Conservation (phyloP, 805 yeast species). For the Schwanniomyces pseudopolymorphus region DNA sequence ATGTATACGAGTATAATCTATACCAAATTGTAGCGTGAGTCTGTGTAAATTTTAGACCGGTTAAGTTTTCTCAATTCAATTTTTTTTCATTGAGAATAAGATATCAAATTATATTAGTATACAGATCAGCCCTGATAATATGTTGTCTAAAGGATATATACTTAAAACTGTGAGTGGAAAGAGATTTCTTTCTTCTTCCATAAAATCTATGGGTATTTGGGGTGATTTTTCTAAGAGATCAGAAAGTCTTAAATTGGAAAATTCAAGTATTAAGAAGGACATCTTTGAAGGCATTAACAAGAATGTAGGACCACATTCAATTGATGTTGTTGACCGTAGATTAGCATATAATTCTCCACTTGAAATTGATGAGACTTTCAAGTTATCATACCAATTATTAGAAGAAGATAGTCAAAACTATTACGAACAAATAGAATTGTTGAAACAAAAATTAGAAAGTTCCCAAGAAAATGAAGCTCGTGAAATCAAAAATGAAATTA, state of each 20-base stretch:
- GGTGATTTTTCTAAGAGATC: conserved; percentile 30
- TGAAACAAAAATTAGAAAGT: conserved; percentile 27
- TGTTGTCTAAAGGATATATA: conserved; percentile 1
- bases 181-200: conserved; percentile 4
- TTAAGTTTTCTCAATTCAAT: neutral
- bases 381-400: conserved; percentile 61
- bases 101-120: neutral
- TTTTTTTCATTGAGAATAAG: neutral
- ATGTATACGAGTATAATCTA: neutral
- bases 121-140: neutral
- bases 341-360: conserved; percentile 64
- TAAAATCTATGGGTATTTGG: conserved; percentile 24
- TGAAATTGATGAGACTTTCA: conserved; percentile 71
- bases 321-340: conserved; percentile 43
- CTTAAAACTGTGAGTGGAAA: neutral
- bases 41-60: neutral
- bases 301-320: conserved; percentile 51
- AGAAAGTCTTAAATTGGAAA: conserved; percentile 21
- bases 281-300: conserved; percentile 24
- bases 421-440: conserved; percentile 39
- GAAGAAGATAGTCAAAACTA: conserved; percentile 45
- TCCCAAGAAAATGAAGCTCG: conserved; percentile 15
- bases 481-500: conserved; percentile 14
- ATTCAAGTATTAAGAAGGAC: conserved; percentile 18
- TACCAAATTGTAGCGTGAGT: neutral